Percentiles rank a stretch among this genome's conserved stretches.
Evolutionary conservation across 441 rosid genomes (phyloP).

Genomic region (Jatropha multifida): DNA sequence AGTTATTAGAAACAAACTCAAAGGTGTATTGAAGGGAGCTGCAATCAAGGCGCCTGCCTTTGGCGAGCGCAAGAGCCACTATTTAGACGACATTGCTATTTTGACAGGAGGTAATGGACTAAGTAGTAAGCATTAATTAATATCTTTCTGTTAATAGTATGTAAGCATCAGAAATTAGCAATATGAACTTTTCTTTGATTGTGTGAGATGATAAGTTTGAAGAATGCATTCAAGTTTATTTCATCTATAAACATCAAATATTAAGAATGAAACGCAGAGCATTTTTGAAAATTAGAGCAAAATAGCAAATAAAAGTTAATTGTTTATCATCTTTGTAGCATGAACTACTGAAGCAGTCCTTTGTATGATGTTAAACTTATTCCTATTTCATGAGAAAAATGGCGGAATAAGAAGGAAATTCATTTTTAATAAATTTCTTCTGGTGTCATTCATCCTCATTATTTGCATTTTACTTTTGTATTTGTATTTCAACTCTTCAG

Average conservation of each 20-base stretch:
- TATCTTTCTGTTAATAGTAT: slow-evolving; percentile 12
- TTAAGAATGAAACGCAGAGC: too few species aligned
- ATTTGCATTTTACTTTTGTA: background rate
- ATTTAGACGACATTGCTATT: slow-evolving; percentile 84
- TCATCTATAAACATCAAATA: too few species aligned
- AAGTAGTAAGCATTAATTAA: background rate
- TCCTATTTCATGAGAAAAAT: too few species aligned
- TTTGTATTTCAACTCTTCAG: slow-evolving; percentile 15
- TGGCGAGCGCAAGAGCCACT: slow-evolving; percentile 87
- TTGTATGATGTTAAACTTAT: background rate
- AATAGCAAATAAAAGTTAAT: background rate
- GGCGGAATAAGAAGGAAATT: background rate
- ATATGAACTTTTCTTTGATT: background rate
- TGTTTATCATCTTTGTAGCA: background rate
- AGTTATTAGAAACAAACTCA: slow-evolving; percentile 75
- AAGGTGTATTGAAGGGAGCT: slow-evolving; percentile 73
- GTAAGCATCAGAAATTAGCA: background rate
- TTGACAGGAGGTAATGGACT: slow-evolving; percentile 71
- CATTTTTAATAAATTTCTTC: background rate
- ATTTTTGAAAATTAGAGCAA: background rate
- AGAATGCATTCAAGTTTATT: background rate
- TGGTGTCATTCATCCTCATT: background rate
- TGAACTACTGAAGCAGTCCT: background rate
- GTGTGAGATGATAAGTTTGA: background rate
- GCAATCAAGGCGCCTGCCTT: slow-evolving; percentile 90